Evolutionary conservation across 805 yeast genomes (phyloP).

Genomic region (Yamadazyma akitaensis): DNA sequence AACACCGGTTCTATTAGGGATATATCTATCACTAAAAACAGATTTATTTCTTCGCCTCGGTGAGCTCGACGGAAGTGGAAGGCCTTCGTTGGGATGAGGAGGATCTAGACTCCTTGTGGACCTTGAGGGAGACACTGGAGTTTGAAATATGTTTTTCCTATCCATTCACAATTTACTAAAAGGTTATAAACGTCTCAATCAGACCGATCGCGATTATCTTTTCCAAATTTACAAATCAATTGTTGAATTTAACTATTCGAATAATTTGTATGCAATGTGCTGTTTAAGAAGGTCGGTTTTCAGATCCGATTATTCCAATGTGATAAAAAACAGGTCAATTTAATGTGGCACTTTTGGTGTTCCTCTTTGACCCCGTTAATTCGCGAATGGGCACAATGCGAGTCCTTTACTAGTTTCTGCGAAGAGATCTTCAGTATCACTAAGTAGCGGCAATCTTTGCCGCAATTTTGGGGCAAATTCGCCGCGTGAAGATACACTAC

Average conservation of each 20-base stretch:
- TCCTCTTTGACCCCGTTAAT: neutral
- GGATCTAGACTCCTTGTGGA: slow-evolving; percentile 38
- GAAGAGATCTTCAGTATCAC: neutral
- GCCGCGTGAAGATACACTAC: neutral
- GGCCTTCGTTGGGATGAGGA: slow-evolving; percentile 31
- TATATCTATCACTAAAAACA: slow-evolving; percentile 77
- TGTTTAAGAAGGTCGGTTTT: neutral
- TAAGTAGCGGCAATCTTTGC: no score
- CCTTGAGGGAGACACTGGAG: slow-evolving; percentile 42
- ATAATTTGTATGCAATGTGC: neutral
- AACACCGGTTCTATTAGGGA: slow-evolving; percentile 83
- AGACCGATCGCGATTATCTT: neutral
- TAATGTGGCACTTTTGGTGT: neutral
- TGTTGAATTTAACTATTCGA: neutral
- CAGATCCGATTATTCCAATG: neutral
- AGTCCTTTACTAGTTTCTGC: neutral
- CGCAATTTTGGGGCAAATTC: neutral
- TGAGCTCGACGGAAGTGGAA: slow-evolving; percentile 23
- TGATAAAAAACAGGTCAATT: neutral
- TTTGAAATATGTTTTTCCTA: slow-evolving; percentile 23
- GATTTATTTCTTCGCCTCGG: slow-evolving; percentile 50
- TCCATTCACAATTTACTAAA: slow-evolving; percentile 1
- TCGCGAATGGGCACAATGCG: neutral
- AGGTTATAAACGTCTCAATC: neutral
- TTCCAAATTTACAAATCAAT: neutral